Base-by-base conservation (phyloP, 768 basidiomycete genomes). In the Porphyrellus cyaneotinctus region DNA sequence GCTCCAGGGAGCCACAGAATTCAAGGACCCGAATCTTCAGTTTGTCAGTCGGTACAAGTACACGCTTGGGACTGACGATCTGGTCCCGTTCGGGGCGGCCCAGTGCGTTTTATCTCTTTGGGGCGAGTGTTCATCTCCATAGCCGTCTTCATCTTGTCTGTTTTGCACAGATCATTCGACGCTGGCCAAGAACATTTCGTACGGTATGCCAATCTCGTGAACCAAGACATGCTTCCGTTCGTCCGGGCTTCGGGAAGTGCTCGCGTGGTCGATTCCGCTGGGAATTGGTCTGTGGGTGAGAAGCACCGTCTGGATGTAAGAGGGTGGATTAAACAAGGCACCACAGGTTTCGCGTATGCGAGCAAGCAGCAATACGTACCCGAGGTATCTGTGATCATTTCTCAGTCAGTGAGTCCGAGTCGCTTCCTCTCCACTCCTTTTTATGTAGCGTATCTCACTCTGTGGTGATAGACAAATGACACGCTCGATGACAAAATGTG, bases 401-500 rank as follows among this genome's bases (percentile, higher is more conserved):
- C 77, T 10, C 80, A 85, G 68, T 64, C 66, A 38, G 85, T 84
- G 49, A 44, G 76, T 35, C 24, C 43, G 8, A 7, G 32, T 22
- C n/a, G 8, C 9, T 20, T 28, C 3, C 15, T 43, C 20, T 11
- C 15, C 12, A 2, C 6, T 18, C 23, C 33, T 33, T 6, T 2
- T 31, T 9, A 9, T 28, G 4, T 30, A n/a, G n/a, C n/a, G 4
- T 4, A 22, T 50, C 54, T 51, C 18, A 56, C 31, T 23, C 33
- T 13, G n/a, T n/a, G n/a, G n/a, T 8, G 6, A 14, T 38, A 78
- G 77, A 58, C 67, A 18, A 88, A 90, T 55, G 72, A 84, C 59
- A 88, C 88, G 0, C 74, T 91, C 17, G 80, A 87, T 53, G 76
- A 85, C 52, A 67, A 66, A 22, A 79, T 81, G 77, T 89, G 88